Evolutionary conservation across 768 basidiomycete species (phyloP).

Genomic region (Termitomyces sp.): DNA sequence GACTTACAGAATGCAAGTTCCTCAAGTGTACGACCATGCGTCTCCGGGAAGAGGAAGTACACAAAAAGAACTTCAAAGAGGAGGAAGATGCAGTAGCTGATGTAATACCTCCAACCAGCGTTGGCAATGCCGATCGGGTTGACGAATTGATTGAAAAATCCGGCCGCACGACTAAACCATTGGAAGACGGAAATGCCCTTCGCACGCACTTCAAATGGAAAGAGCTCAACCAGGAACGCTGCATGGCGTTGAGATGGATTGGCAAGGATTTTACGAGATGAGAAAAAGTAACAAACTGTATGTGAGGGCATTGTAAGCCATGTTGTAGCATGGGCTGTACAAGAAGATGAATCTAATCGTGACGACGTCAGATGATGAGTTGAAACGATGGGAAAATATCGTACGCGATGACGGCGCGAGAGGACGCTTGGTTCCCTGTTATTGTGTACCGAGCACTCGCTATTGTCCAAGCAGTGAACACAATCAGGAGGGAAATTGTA

Average conservation of each 20-base stretch:
- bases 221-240: conserved; percentile 66
- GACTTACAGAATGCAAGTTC: conserved; percentile 54
- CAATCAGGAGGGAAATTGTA: conserved; percentile 38
- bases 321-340: conserved; percentile 51
- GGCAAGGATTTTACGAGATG: conserved; percentile 8
- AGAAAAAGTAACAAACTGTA: conserved; percentile 34
- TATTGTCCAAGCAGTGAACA: conserved; percentile 54
- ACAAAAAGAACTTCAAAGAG: conserved; percentile 50
- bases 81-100: conserved; percentile 49
- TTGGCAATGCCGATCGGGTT: conserved; percentile 59
- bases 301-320: conserved; percentile 52
- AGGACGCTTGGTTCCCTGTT: conserved; percentile 37
- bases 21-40: conserved; percentile 45
- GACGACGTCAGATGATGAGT: not conserved
- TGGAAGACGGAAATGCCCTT: conserved; percentile 60
- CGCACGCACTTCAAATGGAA: conserved; percentile 59
- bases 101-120: conserved; percentile 55
- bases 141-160: conserved; percentile 64
- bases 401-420: conserved; percentile 46
- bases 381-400: conserved; percentile 7
- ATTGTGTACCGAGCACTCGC: conserved; percentile 43
- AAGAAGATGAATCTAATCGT: conserved; percentile 46
- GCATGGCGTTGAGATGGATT: conserved; percentile 29
- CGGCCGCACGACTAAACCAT: conserved; percentile 47
- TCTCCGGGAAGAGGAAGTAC: conserved; percentile 62